Percentiles rank a stretch among this genome's conserved stretches.
Conservation (phyloP, 441 rosid genomes). For the Bocquillonia castaneifolia region DNA sequence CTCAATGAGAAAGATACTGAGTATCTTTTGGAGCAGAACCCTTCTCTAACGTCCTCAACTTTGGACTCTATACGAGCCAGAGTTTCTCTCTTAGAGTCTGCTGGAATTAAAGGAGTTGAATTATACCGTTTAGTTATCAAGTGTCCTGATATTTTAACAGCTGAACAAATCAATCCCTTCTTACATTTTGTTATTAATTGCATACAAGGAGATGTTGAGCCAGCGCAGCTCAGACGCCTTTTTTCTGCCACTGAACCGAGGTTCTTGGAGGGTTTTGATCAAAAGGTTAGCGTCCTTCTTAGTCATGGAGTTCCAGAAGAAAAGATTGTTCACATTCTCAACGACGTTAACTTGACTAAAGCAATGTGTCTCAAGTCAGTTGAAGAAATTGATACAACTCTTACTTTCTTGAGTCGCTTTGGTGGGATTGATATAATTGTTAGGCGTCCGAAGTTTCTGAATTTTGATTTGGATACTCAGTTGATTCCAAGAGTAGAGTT, state of each 20-base stretch:
- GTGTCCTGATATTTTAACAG: constrained; percentile 41
- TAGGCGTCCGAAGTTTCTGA: constrained; percentile 51
- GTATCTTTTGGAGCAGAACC: constrained; percentile 37
- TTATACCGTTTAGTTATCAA: constrained; percentile 50
- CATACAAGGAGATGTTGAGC: constrained; percentile 46
- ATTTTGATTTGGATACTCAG: constrained; percentile 54
- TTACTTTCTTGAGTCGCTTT: constrained; percentile 47
- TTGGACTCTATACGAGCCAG: constrained; percentile 34
- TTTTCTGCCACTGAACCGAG: constrained; percentile 37
- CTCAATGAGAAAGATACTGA: constrained; percentile 37
- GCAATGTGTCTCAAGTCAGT: constrained; percentile 48
- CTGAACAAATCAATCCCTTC: constrained; percentile 43
- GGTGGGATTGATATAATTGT: constrained; percentile 57
- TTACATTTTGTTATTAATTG: constrained; percentile 37
- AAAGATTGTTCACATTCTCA: constrained; percentile 49
- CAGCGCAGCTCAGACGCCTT: constrained; percentile 48
- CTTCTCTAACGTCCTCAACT: constrained; percentile 31
- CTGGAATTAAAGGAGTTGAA: constrained; percentile 38
- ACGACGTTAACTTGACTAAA: constrained; percentile 49
- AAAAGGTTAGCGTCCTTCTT: constrained; percentile 48
- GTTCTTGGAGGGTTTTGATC: constrained; percentile 53
- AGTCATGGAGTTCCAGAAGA: constrained; percentile 46
- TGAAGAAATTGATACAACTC: constrained; percentile 50
- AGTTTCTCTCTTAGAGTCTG: constrained; percentile 42
- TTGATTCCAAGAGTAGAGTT: constrained; percentile 55